A percentile compares a stretch with the other conserved stretches of the same genome.
These are phyloP conservation scores for Trichoderma erinaceum DNA, from an alignment of 495 filamentous ascomycete genomes.

Conservation along the genomic window DNA sequence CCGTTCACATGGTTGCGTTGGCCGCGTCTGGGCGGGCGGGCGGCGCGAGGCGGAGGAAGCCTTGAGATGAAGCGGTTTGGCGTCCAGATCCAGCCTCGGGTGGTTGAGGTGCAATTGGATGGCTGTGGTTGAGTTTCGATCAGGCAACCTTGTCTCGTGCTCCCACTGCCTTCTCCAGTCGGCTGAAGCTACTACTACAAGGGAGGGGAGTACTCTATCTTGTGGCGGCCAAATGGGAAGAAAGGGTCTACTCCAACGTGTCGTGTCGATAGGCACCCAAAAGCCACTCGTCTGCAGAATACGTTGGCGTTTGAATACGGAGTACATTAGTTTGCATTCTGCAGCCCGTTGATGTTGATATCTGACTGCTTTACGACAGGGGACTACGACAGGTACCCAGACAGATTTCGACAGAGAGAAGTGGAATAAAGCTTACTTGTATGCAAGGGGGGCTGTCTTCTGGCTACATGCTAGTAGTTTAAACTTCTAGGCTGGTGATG, in stretches of 20 bases:
- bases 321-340: not conserved
- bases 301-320: not conserved
- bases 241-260: not conserved
- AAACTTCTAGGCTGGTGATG: no score
- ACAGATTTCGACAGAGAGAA: no score
- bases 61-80: not conserved
- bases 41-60: not conserved
- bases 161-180: not conserved
- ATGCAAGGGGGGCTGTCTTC: no score
- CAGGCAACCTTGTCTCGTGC: not conserved
- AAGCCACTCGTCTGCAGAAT: not conserved
- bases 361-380: not conserved
- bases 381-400: no score
- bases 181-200: no score
- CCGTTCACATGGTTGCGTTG: not conserved
- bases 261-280: not conserved
- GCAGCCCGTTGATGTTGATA: not conserved
- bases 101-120: not conserved
- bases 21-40: not conserved
- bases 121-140: not conserved
- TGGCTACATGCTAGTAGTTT: no score
- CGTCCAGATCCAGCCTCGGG: not conserved
- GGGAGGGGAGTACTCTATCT: no score
- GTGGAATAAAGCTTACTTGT: no score
- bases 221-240: not conserved